Base-by-base conservation (phyloP, 2,329 filamentous ascomycete genomes). In the Apiospora saccharicola region DNA sequence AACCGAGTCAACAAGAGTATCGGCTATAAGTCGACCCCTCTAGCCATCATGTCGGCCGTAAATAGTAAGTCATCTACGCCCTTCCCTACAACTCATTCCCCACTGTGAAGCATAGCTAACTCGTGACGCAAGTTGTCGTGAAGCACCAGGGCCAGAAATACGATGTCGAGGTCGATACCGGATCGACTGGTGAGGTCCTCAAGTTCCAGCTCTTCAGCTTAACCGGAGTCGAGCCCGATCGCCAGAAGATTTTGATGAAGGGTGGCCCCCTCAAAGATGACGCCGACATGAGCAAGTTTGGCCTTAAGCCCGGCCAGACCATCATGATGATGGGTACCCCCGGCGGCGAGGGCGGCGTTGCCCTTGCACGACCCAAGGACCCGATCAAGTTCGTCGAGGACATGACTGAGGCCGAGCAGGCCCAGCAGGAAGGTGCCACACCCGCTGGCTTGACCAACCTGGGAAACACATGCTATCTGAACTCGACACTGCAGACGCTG, bases 301-400 rank as follows among this genome's bases (percentile, higher is more conserved):
- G 92, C 78, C 91, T 97, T 78, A 98, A 98, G 87, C 86, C 93
- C 46, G 93, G 93, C 72, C 94, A 97, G 82, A 89, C 87, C 30
- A 93, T 99, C 81, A 97, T 98, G 91, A 97, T 99, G 93, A 94
- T 99, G 89, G 97, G 97, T 49, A 96, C 94, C 3, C 93, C 96
- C 4, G 91, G 93, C 26, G 90, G 90, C 19, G 90, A 89, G 69
- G 88, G 88, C 57, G 85, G 83, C 46, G 83, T 85, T 22, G 87
- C 83, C 26, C 86, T 93, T 43, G 86, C 92, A 73, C 90, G 92
- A 70, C 96, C 96, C 44, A 93, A 92, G 80, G 92, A 97, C 79
- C 88, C 90, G 76, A 88, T 95, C 79, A 96, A 93, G 83, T 99
- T 99, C 78, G 84, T 97, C 75, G 96, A 99, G 83, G 96, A 99